Evolutionary conservation across 345 rosid genomes (phyloP).

Genomic region (Populus deltoides): DNA sequence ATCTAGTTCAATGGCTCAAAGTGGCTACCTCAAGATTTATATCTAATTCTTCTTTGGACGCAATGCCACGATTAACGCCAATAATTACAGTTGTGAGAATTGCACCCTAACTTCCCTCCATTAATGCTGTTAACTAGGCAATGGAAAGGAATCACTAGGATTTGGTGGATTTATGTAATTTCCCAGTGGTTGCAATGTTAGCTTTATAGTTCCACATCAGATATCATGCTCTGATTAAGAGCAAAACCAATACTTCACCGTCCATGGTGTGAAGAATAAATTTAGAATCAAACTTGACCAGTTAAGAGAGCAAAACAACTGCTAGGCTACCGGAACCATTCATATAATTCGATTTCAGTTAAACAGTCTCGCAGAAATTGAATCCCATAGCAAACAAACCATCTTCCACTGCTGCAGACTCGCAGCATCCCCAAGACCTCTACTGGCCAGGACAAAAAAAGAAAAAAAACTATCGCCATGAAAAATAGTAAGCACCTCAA

Average conservation of each 20-base stretch:
- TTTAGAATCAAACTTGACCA: not conserved
- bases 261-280: not conserved
- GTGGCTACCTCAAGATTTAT: not conserved
- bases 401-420: not conserved
- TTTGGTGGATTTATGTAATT: not conserved
- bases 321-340: not conserved
- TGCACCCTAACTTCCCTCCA: not conserved
- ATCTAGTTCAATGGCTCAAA: not conserved
- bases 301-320: not conserved
- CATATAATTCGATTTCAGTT: not conserved
- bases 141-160: not conserved
- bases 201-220: not conserved
- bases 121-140: not conserved
- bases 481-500: too few species aligned
- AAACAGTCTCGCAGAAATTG: not conserved
- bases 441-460: too few species aligned
- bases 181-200: not conserved
- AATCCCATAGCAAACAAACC: not conserved
- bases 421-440: not conserved
- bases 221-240: not conserved
- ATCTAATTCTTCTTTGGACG: not conserved
- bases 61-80: not conserved
- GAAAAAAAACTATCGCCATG: too few species aligned
- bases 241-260: not conserved
- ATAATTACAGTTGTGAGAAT: not conserved